A percentile compares a stretch with the other conserved stretches of the same genome.
These are phyloP conservation scores for Cryptococcus sp. DNA, from an alignment of 1,284 basidiomycete genomes.

Conservation along the genomic window DNA sequence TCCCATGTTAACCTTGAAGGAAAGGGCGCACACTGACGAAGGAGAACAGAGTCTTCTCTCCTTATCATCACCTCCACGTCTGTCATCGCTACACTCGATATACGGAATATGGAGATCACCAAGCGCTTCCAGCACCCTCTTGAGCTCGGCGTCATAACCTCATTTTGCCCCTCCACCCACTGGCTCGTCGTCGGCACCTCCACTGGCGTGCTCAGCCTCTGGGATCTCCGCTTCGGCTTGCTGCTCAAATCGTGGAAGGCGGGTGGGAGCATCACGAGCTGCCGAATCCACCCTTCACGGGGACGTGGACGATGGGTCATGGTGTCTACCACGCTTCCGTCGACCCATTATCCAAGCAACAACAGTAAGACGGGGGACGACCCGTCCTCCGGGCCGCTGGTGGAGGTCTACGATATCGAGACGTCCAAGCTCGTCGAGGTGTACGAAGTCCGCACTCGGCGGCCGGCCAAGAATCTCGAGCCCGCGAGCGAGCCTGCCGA, in stretches of 20 bases:
- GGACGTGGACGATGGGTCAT: conserved; percentile 77
- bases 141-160: conserved; percentile 80
- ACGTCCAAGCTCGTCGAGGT: conserved; percentile 49
- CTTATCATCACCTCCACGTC: conserved; percentile 82
- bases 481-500: conserved; percentile 10
- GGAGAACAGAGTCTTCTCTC: conserved; percentile 52
- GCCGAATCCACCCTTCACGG: conserved; percentile 71
- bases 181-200: conserved; percentile 89
- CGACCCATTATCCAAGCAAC: neutral
- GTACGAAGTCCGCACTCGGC: conserved; percentile 33
- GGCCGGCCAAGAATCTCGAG: conserved; percentile 17
- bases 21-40: neutral
- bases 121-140: conserved; percentile 77
- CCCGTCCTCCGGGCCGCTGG: conserved; percentile 19
- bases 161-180: conserved; percentile 71
- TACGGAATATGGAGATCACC: conserved; percentile 75
- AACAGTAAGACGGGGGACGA: conserved; percentile 1
- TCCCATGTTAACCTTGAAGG: neutral
- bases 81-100: conserved; percentile 71
- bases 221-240: conserved; percentile 94
- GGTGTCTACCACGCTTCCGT: conserved; percentile 55
- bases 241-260: conserved; percentile 81
- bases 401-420: conserved; percentile 49
- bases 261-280: conserved; percentile 57
- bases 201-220: conserved; percentile 75